Conservation (phyloP, 1,284 basidiomycete species). For the Macrocystidia cucumis region DNA sequence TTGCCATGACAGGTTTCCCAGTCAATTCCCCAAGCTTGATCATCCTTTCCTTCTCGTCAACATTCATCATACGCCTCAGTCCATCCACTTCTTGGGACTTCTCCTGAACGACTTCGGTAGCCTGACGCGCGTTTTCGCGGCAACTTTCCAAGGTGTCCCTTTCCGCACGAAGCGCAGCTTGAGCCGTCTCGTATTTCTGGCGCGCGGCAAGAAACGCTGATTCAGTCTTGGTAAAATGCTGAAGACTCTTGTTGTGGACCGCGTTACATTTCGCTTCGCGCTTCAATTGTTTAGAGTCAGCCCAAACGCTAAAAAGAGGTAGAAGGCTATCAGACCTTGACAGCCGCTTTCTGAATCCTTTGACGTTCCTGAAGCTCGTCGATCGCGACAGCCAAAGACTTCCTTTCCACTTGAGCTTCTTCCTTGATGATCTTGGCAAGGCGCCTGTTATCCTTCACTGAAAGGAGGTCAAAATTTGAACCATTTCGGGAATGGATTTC, state of each 20-base stretch:
- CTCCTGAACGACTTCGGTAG: conserved; percentile 41
- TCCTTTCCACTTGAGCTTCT: conserved; percentile 45
- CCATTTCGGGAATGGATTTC: neutral
- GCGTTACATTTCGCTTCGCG: conserved; percentile 38
- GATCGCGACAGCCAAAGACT: conserved; percentile 36
- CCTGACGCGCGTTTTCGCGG: conserved; percentile 33
- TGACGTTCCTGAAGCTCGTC: conserved; percentile 46
- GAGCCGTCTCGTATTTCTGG: conserved; percentile 35
- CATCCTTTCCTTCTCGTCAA: conserved; percentile 45
- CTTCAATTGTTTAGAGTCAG: conserved; percentile 17
- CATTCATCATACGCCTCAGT: conserved; percentile 37
- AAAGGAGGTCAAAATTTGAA: conserved; percentile 2
- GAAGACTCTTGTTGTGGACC: conserved; percentile 32
- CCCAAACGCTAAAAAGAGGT: neutral
- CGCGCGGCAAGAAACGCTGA: conserved; percentile 37
- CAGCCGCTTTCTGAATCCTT: conserved; percentile 40
- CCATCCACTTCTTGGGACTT: conserved; percentile 48
- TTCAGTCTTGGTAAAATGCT: conserved; percentile 40
- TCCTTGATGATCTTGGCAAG: conserved; percentile 45
- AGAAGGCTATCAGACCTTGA: conserved; percentile 30
- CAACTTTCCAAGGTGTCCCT: conserved; percentile 37
- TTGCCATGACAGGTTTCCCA: conserved; percentile 10
- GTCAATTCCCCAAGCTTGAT: conserved; percentile 31
- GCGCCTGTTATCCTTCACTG: conserved; percentile 40
- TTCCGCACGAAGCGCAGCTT: conserved; percentile 33